Base-by-base conservation (phyloP, 495 filamentous ascomycete genomes). In the Aspergillus baeticus region DNA sequence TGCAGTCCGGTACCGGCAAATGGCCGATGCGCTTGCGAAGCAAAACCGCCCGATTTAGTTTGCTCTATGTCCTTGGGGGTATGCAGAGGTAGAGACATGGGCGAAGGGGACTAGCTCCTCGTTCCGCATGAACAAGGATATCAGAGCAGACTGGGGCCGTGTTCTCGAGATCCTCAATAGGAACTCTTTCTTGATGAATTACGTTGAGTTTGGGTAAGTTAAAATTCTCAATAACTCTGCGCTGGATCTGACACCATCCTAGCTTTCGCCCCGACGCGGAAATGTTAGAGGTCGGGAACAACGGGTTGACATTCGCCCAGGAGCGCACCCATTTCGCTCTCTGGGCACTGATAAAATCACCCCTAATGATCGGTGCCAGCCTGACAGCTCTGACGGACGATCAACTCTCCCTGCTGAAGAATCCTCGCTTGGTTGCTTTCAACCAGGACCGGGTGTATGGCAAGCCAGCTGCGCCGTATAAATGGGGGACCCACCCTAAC, bases 121-220 rank as follows among this genome's bases (percentile, higher is more conserved):
- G 5, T 84, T 80, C 74, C 70, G 83, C 15, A 84, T 79, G 55
- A 71, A 73, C 22, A 81, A 79, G 5, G 83, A 86, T 36, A 35
- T 63, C 21, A 45, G 33, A 18, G 60, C 71, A 38, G 37, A 59
- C 17, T 70, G 63, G 60, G 26, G 26, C 26, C 26, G 26, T 29
- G 26, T 29, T 3, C 26, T 29, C 26, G 26, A 29, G 26, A 29
- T 29, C 26, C 26, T 29, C 4, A 29, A 29, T 29, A 3, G 26
- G 26, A 29, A 29, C 8, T 29, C 26, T 3, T 29, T 29, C 8
- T 8, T 29, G 26, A 29, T 29, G 26, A 29, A 29, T 8, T 29
- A 29, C 8, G 26, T 29, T 29, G 26, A 29, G 26, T 51, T 50
- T 81, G 21, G 86, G 88, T 60, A 84, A 84, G 81, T 59, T 67